Evolutionary conservation across 805 yeast species (phyloP), one percentile per base, ranked within the genome.

Genomic region (Nakazawaea sp.): DNA sequence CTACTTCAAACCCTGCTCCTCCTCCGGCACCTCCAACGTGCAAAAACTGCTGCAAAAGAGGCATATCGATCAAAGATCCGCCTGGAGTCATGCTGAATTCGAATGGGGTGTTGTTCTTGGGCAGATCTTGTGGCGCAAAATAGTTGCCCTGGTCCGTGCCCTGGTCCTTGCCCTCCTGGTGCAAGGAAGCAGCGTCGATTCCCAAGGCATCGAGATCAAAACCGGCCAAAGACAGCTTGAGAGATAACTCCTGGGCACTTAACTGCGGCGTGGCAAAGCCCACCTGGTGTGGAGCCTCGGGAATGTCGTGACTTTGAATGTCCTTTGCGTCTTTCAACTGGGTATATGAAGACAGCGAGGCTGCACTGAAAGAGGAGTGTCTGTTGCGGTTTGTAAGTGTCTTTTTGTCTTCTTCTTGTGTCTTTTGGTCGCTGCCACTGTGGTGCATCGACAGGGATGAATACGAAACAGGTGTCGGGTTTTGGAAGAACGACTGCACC

Each of bases 241-340:
- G 51, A 27, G 61, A 58, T 17, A 68, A 45, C 25, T 72, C 74
- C 15, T 62, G 60, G 1, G 81, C 78, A 10, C 66, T 50, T 31
- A 77, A 50, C 54, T 86, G 95, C 3, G 95, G 96, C 1, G 94
- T 82, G 1, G 94, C 75, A 52, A 83, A 85, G 2, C 80, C 84
- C 18, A 82, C 88, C 49, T 82, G 87, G 30, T 69, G 70, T 2
- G 89, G 88, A 0, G 71, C 72, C 27, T 68, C 72, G 4, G 52
- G 44, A 19, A 45, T 35, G 16, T 42, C 37, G 30, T 47, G 48
- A 1, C 42, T 52, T 27, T 56, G 61, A 29, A 66, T 62, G 18
- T 51, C 43, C 24, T 50, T 31, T 3, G 66, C 62, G 32, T 72
- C 80, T 43, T 68, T 65, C 21, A 58, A 48, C n/a, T 70, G 70